These are phyloP conservation scores for Fusarium verticillioides DNA, from an alignment of 2,329 filamentous ascomycete species.

Conservation along the genomic window DNA sequence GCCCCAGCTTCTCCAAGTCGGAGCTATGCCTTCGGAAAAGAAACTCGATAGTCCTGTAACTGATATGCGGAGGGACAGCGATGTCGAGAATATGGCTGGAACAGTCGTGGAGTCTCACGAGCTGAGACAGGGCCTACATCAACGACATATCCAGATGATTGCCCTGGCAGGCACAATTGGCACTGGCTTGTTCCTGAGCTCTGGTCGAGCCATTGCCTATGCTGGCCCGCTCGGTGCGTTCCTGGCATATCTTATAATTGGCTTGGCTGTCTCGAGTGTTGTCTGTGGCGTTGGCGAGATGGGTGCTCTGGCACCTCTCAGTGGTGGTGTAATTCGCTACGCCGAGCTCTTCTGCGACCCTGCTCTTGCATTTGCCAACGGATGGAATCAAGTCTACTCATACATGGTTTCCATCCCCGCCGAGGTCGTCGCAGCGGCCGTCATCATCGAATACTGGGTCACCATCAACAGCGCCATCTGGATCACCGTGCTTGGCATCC, in stretches of 20 bases:
- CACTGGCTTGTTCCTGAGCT: constrained; percentile 1
- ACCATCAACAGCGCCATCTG: constrained; percentile 4
- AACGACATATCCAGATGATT: constrained; percentile 13
- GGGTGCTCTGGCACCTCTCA: constrained; percentile 1
- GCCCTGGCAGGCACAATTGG: constrained; percentile 2
- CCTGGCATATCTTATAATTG: neutral
- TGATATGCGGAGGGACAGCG: neutral
- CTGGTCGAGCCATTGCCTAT: neutral
- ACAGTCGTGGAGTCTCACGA: neutral
- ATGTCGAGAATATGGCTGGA: constrained; percentile 4
- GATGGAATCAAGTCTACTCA: neutral
- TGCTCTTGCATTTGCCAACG: neutral
- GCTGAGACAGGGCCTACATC: neutral
- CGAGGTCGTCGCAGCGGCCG: constrained; percentile 5
- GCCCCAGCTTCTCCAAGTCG: neutral
- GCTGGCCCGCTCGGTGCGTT: neutral
- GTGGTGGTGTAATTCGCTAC: constrained; percentile 5
- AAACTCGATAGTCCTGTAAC: neutral
- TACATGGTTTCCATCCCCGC: neutral
- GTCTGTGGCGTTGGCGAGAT: constrained; percentile 9
- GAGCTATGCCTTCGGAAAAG: neutral
- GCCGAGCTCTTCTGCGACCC: constrained; percentile 1
- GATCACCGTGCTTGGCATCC: neutral
- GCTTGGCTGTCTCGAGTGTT: neutral
- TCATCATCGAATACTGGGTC: constrained; percentile 10